Percentiles rank a stretch among this genome's conserved stretches.
These are phyloP conservation scores for Claviceps quebecensis DNA, from an alignment of 2,329 filamentous ascomycete species.

Conservation along the genomic window DNA sequence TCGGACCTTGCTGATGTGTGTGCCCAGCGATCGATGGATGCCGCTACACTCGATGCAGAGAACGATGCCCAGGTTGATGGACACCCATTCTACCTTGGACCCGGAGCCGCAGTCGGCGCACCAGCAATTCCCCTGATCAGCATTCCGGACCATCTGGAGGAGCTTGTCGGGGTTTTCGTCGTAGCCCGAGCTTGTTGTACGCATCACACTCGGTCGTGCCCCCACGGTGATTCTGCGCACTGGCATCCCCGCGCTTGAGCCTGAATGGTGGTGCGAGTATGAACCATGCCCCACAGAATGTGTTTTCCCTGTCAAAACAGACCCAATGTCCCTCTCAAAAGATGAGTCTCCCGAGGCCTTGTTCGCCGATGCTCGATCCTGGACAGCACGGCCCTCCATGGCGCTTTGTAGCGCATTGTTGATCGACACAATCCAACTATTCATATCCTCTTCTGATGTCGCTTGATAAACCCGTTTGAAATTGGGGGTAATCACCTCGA, in stretches of 20 bases:
- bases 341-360: slow-evolving; percentile 34
- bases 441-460: slow-evolving; percentile 96
- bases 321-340: slow-evolving; percentile 74
- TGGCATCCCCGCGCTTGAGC: slow-evolving; percentile 41
- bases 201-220: slow-evolving; percentile 60
- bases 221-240: slow-evolving; percentile 83
- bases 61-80: slow-evolving; percentile 91
- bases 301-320: slow-evolving; percentile 84
- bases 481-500: slow-evolving; percentile 94
- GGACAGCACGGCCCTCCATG: slow-evolving; percentile 64
- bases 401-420: slow-evolving; percentile 96
- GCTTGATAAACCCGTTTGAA: slow-evolving; percentile 96
- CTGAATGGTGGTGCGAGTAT: slow-evolving; percentile 34
- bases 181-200: slow-evolving; percentile 54
- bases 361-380: slow-evolving; percentile 32
- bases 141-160: slow-evolving; percentile 73
- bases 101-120: slow-evolving; percentile 91
- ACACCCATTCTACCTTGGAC: slow-evolving; percentile 95
- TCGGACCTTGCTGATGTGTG: slow-evolving; percentile 93
- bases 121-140: slow-evolving; percentile 82
- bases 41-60: slow-evolving; percentile 97
- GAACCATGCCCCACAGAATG: slow-evolving; percentile 48
- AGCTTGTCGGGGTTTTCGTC: slow-evolving; percentile 78
- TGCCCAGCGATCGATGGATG: slow-evolving; percentile 89
- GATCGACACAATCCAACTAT: slow-evolving; percentile 87